Evolutionary conservation across 352 stramenopile genomes (phyloP), one percentile per base, ranked within the genome.

Genomic region (Globisporangium emineosum): DNA sequence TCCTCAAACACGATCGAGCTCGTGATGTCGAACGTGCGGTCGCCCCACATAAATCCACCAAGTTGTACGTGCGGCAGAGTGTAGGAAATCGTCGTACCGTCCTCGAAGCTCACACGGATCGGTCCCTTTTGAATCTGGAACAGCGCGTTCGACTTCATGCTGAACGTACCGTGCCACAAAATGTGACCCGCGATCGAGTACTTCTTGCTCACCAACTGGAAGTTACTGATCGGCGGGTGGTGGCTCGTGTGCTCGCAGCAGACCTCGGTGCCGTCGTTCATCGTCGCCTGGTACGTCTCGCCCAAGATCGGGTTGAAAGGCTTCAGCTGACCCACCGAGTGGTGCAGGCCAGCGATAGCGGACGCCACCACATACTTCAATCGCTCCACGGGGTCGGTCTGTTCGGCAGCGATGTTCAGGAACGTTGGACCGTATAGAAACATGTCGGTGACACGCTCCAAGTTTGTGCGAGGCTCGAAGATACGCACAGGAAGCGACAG

Each of bases 281-380:
- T 63, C 45, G 65, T 76, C 4, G 77, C 79, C 65, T 94, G 83
- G 51, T 79, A 92, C 21, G 86, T 94, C 60, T 94, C 86, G 15
- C 86, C 86, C 25, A 94, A 60, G 32, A 94, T 94, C 35, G 86
- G 86, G 62, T 92, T 94, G 67, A 94, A 94, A 13, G 86, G 86
- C 72, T 94, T 94, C 33, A 94, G 65, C 64, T 92, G 84, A 4
- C 86, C 84, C 23, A 92, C 85, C 57, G 81, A 83, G 71, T 91
- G 83, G 55, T 95, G 86, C 68, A 92, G 70, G 0, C 86, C 86
- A 8, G 86, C 83, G 32, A 95, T 79, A 0, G 83, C 83, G 58
- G 90, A 93, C 35, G 77, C 75, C 65, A 95, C 83, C 10, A 92
- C 84, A 62, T 89, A 77, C 68, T 94, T 94, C 56, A 94, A 83